Base-by-base conservation (phyloP, 768 basidiomycete genomes). In the Serpula lacrymans region DNA sequence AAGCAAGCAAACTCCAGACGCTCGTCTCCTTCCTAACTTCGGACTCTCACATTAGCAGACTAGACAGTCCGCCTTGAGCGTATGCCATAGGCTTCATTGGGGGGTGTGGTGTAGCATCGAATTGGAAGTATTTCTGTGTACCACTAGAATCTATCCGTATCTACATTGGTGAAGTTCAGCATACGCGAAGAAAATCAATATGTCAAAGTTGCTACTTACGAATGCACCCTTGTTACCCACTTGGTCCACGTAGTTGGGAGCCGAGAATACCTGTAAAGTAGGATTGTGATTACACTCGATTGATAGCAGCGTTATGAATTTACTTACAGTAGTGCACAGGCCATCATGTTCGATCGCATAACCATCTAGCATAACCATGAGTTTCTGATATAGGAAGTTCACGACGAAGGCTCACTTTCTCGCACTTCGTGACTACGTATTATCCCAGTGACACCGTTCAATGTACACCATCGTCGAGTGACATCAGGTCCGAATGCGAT, bases 371-470 rank as follows among this genome's bases (percentile, higher is more conserved):
- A 32, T 45, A 39, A 44, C 21, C 20, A 45, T 6, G 16, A 26
- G 6, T 12, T 16, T 24, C 18, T 8, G 11, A 22, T 9, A 25
- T 21, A 17, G 37, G 13, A 32, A 30, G n/a, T 29, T 23, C 23
- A 24, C 11, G 36, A 38, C 29, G 48, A 32, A 40, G 18, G 60
- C 75, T 43, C 51, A 82, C 85, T 80, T 73, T 92, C 88, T 44
- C 96, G 81, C 39, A 98, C 95, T 75, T 99, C 96, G 59, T 99
- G 96, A 51, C 88, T 92, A 35, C 96, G 86, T 48, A 97, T 84
- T 41, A 99, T 73, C 5, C 89, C 91, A 17, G 91, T 82, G 34
- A 97, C 77, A 12, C 81, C 76, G 59, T 96, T 96, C 20, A 85
- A 69, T 26, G 80, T 75, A 58, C 94, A 96, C 92, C 93, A 97